A percentile compares a stretch with the other conserved stretches of the same genome.
Evolutionary conservation across 2,329 filamentous ascomycete species (phyloP).

Genomic region (Rutstroemia sp.): DNA sequence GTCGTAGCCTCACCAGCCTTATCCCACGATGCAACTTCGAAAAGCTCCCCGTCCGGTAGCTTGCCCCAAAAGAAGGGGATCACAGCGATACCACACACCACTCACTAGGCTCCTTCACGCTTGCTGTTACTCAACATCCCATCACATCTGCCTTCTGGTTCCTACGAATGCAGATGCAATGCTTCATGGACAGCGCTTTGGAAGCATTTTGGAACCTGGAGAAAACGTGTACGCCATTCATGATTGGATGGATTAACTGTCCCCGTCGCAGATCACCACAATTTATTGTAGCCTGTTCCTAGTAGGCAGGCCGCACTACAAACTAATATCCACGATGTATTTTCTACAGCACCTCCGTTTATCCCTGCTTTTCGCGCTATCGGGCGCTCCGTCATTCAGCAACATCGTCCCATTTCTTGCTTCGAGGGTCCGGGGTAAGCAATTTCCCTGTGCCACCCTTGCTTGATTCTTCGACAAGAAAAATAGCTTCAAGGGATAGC

Average conservation of each 20-base stretch:
- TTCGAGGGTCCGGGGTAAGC: slow-evolving; percentile 3
- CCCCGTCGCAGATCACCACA: not conserved
- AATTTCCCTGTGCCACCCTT: not conserved
- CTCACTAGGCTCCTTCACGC: not conserved
- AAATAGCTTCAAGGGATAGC: slow-evolving; percentile 1
- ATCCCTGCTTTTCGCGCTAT: slow-evolving; percentile 1
- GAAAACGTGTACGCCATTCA: slow-evolving; percentile 6
- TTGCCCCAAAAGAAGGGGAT: not conserved
- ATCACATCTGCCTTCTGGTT: not conserved
- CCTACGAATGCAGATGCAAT: slow-evolving; percentile 10
- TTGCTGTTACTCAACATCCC: slow-evolving; percentile 1
- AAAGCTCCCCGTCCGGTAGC: slow-evolving; percentile 4
- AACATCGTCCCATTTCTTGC: not conserved
- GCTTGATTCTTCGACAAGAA: not conserved
- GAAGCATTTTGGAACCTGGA: slow-evolving; percentile 11
- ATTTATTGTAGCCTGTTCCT: not conserved
- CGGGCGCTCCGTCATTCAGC: slow-evolving; percentile 7
- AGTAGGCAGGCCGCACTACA: not conserved
- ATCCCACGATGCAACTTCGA: slow-evolving; percentile 7
- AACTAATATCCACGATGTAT: not conserved
- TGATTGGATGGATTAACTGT: not conserved
- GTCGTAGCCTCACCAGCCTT: slow-evolving; percentile 7
- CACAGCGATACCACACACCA: slow-evolving; percentile 1
- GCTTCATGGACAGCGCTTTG: slow-evolving; percentile 2
- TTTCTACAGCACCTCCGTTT: not conserved